Percentiles rank a stretch among this genome's conserved stretches.
These are phyloP conservation scores for Schizochytrium sp. DNA, from an alignment of 108 stramenopile species.

Conservation along the genomic window DNA sequence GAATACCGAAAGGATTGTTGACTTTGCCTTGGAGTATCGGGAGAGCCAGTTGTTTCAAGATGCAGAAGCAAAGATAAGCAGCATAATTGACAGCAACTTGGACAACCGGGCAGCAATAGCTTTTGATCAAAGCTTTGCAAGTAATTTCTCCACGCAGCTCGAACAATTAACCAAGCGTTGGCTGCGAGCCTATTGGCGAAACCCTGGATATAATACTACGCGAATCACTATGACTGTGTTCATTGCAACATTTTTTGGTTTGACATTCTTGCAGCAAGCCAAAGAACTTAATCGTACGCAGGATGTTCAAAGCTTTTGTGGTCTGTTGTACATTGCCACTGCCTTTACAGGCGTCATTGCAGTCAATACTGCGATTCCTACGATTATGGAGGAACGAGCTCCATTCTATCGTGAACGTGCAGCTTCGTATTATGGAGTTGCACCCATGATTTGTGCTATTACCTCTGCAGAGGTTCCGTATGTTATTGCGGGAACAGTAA, in stretches of 20 bases:
- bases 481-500: background rate
- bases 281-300: background rate
- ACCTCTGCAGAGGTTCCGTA: conserved; percentile 39
- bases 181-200: conserved; percentile 72
- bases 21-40: conserved; percentile 66
- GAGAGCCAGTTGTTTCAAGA: conserved; percentile 18
- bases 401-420: conserved; percentile 77
- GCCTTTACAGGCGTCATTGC: conserved; percentile 70
- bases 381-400: conserved; percentile 72
- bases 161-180: background rate
- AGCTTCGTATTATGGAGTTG: conserved; percentile 68
- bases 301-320: conserved; percentile 10
- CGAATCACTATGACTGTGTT: conserved; percentile 65
- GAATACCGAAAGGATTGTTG: background rate
- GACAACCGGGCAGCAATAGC: background rate
- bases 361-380: conserved; percentile 72
- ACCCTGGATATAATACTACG: conserved; percentile 72
- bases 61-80: background rate
- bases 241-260: conserved; percentile 72
- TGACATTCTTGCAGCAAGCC: conserved; percentile 60
- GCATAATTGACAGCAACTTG: background rate
- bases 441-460: conserved; percentile 5
- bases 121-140: conserved; percentile 49
- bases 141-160: background rate
- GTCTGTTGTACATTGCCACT: background rate